Evolutionary conservation across 177 flowering plant genomes (phyloP).

Genomic region (Tripterygium wilfordii): DNA sequence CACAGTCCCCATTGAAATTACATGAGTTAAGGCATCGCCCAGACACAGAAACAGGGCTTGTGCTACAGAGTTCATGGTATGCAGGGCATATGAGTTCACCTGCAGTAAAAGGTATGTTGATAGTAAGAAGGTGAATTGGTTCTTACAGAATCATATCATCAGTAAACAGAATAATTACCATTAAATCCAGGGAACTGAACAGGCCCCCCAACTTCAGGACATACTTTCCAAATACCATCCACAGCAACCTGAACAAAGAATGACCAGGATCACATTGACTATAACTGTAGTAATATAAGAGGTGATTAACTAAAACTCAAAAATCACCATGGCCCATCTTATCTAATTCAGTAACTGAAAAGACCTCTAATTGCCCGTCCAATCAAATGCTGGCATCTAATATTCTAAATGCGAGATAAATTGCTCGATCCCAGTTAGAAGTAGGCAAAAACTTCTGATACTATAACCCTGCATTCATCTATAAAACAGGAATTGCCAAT

Average conservation of each 20-base stretch:
- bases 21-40: conserved; percentile 83
- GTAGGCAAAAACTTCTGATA: too few species aligned
- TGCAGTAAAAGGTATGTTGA: conserved; percentile 15
- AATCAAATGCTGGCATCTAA: too few species aligned
- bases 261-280: neutral
- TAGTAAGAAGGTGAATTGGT: neutral
- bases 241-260: conserved; percentile 74
- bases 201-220: conserved; percentile 88
- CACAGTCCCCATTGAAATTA: conserved; percentile 84
- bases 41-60: conserved; percentile 26
- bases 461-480: neutral
- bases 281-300: neutral
- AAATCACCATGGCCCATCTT: too few species aligned
- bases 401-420: too few species aligned
- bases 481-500: neutral
- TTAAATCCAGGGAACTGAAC: conserved; percentile 86
- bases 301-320: too few species aligned
- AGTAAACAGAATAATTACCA: conserved; percentile 38
- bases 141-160: too few species aligned
- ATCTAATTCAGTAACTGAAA: too few species aligned
- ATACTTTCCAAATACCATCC: conserved; percentile 91
- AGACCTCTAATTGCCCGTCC: too few species aligned
- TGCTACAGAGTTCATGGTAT: conserved; percentile 82
- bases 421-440: too few species aligned
- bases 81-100: conserved; percentile 94